phyloP scores from a whole-genome alignment of 2,329 filamentous ascomycete genomes.

The Aspergillus texensis region DNA sequence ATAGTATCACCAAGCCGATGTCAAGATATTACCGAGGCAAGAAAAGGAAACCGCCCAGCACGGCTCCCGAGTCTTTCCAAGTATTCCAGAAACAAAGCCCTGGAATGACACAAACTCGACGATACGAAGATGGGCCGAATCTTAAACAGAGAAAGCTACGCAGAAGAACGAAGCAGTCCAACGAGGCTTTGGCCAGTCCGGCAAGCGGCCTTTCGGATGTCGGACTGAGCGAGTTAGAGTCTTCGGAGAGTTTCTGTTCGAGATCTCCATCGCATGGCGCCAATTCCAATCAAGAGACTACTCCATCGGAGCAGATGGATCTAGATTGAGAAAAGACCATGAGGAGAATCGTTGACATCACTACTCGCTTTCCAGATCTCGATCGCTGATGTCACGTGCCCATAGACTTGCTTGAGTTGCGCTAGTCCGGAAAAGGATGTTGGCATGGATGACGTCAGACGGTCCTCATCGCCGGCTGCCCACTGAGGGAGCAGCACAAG shows the following conservation, averaged over 20 bases:
- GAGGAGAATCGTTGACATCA: constrained; percentile 5
- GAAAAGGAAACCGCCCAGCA: constrained; percentile 38
- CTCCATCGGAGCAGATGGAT: constrained; percentile 37
- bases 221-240: constrained; percentile 20
- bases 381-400: background rate
- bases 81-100: background rate
- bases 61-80: constrained; percentile 17
- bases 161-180: constrained; percentile 24
- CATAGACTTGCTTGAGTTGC: background rate
- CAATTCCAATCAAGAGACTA: constrained; percentile 16
- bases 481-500: background rate
- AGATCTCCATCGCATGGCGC: constrained; percentile 22
- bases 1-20: constrained; percentile 10
- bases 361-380: background rate
- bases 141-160: constrained; percentile 31
- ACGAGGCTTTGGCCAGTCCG: constrained; percentile 15
- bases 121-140: constrained; percentile 13
- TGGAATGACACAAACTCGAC: constrained; percentile 11
- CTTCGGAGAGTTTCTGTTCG: constrained; percentile 25
- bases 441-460: constrained; percentile 39
- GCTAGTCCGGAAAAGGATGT: constrained; percentile 9
- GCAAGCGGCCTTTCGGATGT: background rate
- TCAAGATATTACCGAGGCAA: constrained; percentile 29
- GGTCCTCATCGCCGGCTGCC: constrained; percentile 21
- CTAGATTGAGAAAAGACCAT: constrained; percentile 32